Base-by-base conservation (phyloP, 2,329 filamentous ascomycete genomes). In the Claviceps spartinae region DNA sequence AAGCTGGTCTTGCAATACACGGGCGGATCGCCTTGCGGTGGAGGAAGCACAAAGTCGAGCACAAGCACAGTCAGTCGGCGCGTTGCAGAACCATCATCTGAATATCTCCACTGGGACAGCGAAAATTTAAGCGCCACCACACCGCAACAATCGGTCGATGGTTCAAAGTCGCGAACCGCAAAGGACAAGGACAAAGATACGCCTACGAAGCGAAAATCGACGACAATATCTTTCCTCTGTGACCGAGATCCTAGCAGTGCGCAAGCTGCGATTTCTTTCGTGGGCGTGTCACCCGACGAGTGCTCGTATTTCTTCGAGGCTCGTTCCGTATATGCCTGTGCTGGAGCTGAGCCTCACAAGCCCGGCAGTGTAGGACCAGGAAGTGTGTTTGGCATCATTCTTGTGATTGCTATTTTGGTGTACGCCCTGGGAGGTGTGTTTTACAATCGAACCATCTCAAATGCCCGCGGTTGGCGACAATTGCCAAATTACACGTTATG, bases 251-350 rank as follows among this genome's bases (percentile, higher is more conserved):
- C 87, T 1, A 73, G 83, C 1, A 77, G 75, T 34, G 78, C 79
- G 4, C 75, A 79, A 42, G 83, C 89, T 4, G 77, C 79, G 4
- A 75, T 93, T 40, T 88, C 87, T 20, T 98, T 95, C 65, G 84
- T 97, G 54, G 88, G 86, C 54, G 72, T 73, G 44, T 85, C 90
- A 55, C 84, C 87, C 42, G 90, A 97, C 64, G 85, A 94, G 54
- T 98, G 93, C 74, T 82, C 88, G 34, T 98, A 97, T 69, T 86
- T 95, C 69, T 98, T 98, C 71, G 90, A 97, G 67, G 84, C 90
- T 48, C 85, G 91, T 57, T 93, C 88, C 24, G 77, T 80, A 46
- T 85, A 88, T 58, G 91, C 90, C 11, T 98, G 93, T 61, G 74
- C 77, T 13, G 74, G 74, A 51, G 75, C 77, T 45, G 79, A 83